A percentile compares a stretch with the other conserved stretches of the same genome.
phyloP scores from a whole-genome alignment of 352 stramenopile genomes.

The Phytophthora ohioensis region DNA sequence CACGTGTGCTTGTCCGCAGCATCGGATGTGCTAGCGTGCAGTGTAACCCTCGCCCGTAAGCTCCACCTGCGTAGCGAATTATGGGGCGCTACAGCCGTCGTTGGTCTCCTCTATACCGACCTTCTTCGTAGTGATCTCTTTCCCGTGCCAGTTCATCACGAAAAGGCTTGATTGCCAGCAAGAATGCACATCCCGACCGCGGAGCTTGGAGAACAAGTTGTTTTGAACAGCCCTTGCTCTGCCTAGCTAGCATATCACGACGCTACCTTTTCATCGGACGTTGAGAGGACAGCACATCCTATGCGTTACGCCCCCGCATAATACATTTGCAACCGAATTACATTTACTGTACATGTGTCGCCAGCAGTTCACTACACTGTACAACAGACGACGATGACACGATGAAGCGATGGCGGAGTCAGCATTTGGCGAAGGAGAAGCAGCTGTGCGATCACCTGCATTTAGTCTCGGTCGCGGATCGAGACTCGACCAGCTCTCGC shows the following conservation, averaged over 20 bases:
- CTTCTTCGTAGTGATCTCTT: neutral
- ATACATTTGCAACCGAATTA: neutral
- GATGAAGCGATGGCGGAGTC: conserved; percentile 4
- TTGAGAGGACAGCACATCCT: neutral
- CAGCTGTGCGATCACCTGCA: conserved; percentile 6
- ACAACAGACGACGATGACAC: conserved; percentile 4
- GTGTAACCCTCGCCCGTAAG: neutral
- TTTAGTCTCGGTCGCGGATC: conserved; percentile 14
- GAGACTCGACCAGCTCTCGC: neutral
- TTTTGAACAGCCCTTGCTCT: no score
- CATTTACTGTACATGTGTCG: neutral
- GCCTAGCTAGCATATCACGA: no score
- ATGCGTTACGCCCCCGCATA: neutral
- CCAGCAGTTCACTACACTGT: neutral
- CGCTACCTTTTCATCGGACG: no score
- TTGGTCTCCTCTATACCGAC: neutral
- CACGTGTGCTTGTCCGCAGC: no score
- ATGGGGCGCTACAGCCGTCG: neutral
- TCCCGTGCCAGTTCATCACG: conserved; percentile 2
- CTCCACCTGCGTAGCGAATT: neutral
- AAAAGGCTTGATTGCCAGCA: neutral
- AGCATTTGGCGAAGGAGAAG: conserved; percentile 20
- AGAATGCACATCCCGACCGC: neutral
- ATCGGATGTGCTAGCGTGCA: neutral
- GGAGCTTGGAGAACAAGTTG: no score